Evolutionary conservation across 306 rosid species (phyloP), one percentile per base, ranked within the genome.

Genomic region (Vigna unguiculata): DNA sequence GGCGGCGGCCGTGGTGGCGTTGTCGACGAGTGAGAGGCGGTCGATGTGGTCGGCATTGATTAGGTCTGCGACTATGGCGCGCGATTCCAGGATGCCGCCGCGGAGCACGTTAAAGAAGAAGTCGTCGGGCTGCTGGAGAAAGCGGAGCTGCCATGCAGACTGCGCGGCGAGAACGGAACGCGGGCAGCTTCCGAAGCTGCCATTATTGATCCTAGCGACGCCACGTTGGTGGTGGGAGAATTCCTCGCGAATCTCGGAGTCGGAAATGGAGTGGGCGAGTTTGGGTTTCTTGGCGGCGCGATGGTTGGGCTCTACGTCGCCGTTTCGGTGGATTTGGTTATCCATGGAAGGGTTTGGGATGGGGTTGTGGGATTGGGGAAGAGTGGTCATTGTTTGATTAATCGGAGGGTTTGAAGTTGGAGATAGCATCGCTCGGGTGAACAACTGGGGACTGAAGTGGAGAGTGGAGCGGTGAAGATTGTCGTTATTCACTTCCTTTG

Each of bases 131-230:
- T 89, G 90, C 57, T 75, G 84, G 75, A 87, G 93, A 80, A 85
- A 85, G 6, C 78, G 83, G 73, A 81, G 86, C 67, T 82, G 90
- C 86, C 85, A 87, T 30, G 32, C 7, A 45, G 72, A 60, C 78
- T 87, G 91, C 3, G 90, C 82, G 1, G 80, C 40, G 52, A 87
- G 81, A 13, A 89, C 71, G 30, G 91, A 87, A 14, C 65, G 75
- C 9, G 93, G 93, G 74, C 93, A 89, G 74, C 88, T 76, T 5
- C 93, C 91, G 74, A 89, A 87, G 78, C 88, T 89, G 48, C 93
- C 93, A 80, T 87, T 89, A 83, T 87, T 85, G 86, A 89, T 75
- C 16, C 90, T 71, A 5, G 90, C 90, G 28, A 87, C 69, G 22
- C 68, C 72, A 0, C 17, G 72, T 22, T 81, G 73, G 72, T 89